These are phyloP conservation scores for Sordaria brevicollis DNA, from an alignment of 495 filamentous ascomycete genomes.

Conservation along the genomic window DNA sequence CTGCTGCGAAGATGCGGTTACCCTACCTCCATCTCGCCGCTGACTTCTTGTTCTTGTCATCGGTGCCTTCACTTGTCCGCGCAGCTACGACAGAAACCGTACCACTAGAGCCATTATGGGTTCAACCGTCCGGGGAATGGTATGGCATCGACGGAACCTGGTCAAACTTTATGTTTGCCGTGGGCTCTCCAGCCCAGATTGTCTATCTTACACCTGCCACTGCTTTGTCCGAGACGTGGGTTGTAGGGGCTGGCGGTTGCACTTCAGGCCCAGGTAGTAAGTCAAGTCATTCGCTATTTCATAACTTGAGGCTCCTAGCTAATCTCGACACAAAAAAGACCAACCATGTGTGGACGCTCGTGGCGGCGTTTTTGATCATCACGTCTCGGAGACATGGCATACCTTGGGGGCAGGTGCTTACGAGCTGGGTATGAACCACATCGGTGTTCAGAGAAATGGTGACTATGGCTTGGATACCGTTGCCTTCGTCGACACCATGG, in stretches of 20 bases:
- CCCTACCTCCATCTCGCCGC: constrained; percentile 25
- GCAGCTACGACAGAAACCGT: constrained; percentile 9
- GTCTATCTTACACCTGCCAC: constrained; percentile 49
- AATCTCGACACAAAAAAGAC: constrained; percentile 22
- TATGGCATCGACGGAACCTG: constrained; percentile 42
- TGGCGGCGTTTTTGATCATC: constrained; percentile 42
- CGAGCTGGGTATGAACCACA: constrained; percentile 42
- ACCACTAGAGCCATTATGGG: constrained; percentile 23
- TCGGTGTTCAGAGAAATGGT: constrained; percentile 42
- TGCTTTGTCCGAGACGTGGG: constrained; percentile 46
- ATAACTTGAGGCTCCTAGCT: constrained; percentile 3
- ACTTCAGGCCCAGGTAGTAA: constrained; percentile 20
- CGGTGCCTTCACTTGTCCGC: constrained; percentile 22
- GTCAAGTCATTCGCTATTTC: not conserved
- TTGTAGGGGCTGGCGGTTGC: constrained; percentile 43
- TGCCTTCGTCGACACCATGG: constrained; percentile 31
- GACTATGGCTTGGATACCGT: constrained; percentile 51
- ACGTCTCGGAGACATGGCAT: constrained; percentile 46
- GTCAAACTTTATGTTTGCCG: constrained; percentile 42
- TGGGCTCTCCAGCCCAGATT: constrained; percentile 47
- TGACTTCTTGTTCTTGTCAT: constrained; percentile 27
- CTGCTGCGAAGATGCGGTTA: constrained; percentile 25
- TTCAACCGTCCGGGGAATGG: constrained; percentile 33
- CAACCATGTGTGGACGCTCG: constrained; percentile 32
- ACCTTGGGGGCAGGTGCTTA: constrained; percentile 35